These are phyloP conservation scores for Grammothele lineata DNA, from an alignment of 768 basidiomycete species.

Conservation along the genomic window DNA sequence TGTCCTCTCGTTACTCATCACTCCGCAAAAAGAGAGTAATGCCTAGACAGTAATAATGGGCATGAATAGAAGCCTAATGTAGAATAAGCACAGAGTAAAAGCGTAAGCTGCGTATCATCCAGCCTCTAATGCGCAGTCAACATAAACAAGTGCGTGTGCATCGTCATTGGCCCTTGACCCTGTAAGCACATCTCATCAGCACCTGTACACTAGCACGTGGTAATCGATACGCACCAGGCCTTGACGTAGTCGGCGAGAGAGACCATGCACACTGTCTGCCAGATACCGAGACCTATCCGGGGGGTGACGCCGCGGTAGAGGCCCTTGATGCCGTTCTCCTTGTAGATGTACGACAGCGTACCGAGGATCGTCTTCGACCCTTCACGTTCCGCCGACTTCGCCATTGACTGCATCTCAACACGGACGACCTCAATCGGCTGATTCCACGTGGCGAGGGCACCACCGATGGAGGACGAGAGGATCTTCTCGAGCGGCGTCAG, in stretches of 20 bases:
- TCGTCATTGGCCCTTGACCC: constrained; percentile 12
- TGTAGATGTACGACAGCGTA: constrained; percentile 92
- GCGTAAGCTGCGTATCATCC: constrained; percentile 1
- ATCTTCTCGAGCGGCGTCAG: constrained; percentile 84
- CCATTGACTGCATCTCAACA: constrained; percentile 99
- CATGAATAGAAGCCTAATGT: constrained; percentile 13
- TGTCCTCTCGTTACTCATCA: too few species aligned
- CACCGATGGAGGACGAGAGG: constrained; percentile 80
- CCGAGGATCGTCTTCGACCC: constrained; percentile 89
- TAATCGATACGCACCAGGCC: constrained; percentile 48
- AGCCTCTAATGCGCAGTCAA: constrained; percentile 3
- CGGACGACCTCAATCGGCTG: constrained; percentile 98
- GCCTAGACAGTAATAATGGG: constrained; percentile 1
- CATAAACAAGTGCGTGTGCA: not conserved
- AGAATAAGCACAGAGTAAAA: constrained; percentile 7
- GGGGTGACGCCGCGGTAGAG: constrained; percentile 97
- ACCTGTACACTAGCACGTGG: too few species aligned
- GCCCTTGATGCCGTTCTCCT: constrained; percentile 93
- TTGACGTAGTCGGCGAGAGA: constrained; percentile 97
- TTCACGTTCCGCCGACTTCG: constrained; percentile 78
- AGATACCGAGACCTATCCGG: constrained; percentile 91
- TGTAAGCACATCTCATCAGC: not conserved
- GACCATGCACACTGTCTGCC: constrained; percentile 99
- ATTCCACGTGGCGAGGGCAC: constrained; percentile 98
- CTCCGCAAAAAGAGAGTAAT: too few species aligned